Conservation (phyloP, 2,329 filamentous ascomycete genomes). For the Furcasterigmium sp. region DNA sequence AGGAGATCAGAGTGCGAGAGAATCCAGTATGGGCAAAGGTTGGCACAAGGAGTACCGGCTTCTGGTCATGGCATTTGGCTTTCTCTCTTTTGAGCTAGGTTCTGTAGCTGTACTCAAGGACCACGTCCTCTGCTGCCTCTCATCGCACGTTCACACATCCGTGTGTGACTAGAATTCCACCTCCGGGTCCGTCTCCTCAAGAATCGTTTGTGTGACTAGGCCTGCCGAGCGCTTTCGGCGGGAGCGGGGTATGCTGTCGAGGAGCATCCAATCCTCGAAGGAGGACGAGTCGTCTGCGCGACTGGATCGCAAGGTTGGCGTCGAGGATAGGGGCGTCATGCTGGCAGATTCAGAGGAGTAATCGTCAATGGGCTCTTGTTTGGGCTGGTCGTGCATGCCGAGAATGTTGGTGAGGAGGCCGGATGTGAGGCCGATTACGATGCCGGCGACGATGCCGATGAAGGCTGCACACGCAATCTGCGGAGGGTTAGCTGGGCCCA, state of each 20-base stretch:
- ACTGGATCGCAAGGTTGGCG: slow-evolving; percentile 9
- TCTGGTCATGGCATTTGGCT: no score
- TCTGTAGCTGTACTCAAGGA: no score
- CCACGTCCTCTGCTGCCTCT: no score
- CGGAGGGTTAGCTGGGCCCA: slow-evolving; percentile 2
- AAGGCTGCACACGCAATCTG: slow-evolving; percentile 60
- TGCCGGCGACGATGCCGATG: slow-evolving; percentile 60
- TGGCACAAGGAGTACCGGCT: no score
- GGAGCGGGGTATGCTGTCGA: slow-evolving; percentile 27
- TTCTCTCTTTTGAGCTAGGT: no score
- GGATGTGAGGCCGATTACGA: slow-evolving; percentile 53
- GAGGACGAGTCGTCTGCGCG: slow-evolving; percentile 19
- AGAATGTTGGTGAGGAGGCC: slow-evolving; percentile 47
- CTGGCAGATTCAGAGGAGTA: slow-evolving; percentile 6
- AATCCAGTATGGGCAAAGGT: no score
- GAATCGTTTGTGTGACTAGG: slow-evolving; percentile 61
- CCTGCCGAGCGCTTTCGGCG: slow-evolving; percentile 38
- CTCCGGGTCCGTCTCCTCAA: slow-evolving; percentile 49
- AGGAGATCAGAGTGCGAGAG: no score
- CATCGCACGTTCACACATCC: slow-evolving; percentile 30
- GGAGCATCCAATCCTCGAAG: slow-evolving; percentile 28
- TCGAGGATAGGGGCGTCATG: slow-evolving; percentile 28
- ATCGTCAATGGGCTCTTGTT: slow-evolving; percentile 1
- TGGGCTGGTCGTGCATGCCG: slow-evolving; percentile 29
- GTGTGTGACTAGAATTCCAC: slow-evolving; percentile 42